phyloP scores from a whole-genome alignment of 164 flowering plant genomes.

The Sedum album region DNA sequence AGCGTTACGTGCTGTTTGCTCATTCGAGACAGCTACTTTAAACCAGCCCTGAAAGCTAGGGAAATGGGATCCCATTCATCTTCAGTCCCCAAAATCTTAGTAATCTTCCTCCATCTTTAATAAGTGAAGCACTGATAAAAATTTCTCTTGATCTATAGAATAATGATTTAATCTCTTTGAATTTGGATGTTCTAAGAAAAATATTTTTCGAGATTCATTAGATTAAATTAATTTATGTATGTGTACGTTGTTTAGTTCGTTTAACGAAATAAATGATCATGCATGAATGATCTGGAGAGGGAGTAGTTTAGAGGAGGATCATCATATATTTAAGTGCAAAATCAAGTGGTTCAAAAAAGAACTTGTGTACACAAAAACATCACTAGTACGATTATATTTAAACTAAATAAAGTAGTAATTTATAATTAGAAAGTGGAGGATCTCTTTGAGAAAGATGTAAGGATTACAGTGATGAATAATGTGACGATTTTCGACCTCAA shows the following conservation, averaged over 20 bases:
- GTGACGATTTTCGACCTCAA: neutral
- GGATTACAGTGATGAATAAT: neutral
- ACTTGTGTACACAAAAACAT: neutral
- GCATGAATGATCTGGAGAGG: too few relatives aligned
- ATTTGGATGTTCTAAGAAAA: too few relatives aligned
- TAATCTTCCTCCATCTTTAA: too few relatives aligned
- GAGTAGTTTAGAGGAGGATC: neutral
- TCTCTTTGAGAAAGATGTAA: neutral
- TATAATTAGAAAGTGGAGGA: neutral
- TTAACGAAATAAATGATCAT: too few relatives aligned
- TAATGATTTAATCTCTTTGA: too few relatives aligned
- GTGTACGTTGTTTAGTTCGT: neutral
- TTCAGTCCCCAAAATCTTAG: neutral
- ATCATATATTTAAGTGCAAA: neutral
- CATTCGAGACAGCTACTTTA: neutral
- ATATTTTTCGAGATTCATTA: too few relatives aligned
- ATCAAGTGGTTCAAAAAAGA: neutral
- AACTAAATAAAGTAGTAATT: neutral
- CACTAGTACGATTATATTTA: neutral
- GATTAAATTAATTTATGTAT: too few relatives aligned
- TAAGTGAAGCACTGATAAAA: too few relatives aligned
- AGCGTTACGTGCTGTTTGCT: constrained; percentile 4
- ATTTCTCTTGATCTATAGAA: too few relatives aligned
- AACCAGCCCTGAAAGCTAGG: constrained; percentile 7
- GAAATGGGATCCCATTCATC: neutral